Evolutionary conservation across 371 early-diverging fungal genomes (phyloP).

Genomic region (Synchytrium microbalum): DNA sequence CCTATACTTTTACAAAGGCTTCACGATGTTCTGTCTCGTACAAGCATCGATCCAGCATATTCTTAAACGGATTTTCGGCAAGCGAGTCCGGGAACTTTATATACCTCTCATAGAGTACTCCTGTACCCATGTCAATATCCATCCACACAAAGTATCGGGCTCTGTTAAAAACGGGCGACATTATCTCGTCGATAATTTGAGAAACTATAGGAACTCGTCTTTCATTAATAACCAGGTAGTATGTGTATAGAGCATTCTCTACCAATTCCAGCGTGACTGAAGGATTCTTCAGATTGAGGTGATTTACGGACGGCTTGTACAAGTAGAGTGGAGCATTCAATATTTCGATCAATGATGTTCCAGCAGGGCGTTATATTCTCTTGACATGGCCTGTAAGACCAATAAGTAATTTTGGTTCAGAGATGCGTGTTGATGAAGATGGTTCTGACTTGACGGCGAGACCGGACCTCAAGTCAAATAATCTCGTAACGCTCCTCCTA

Average conservation of each 20-base stretch:
- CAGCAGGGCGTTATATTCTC: background rate
- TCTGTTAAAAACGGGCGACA: constrained; percentile 65
- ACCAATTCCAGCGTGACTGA: no score
- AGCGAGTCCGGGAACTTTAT: constrained; percentile 34
- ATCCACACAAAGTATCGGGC: constrained; percentile 54
- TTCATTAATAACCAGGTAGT: constrained; percentile 49
- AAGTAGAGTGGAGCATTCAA: no score
- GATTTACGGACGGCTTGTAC: no score
- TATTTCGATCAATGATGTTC: no score
- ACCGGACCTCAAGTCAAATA: no score
- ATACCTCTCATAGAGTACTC: constrained; percentile 56
- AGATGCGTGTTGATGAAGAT: background rate
- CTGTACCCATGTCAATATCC: constrained; percentile 27
- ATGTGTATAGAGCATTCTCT: no score
- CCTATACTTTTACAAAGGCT: constrained; percentile 22
- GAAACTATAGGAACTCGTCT: constrained; percentile 37
- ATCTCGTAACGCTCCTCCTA: background rate
- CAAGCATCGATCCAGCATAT: constrained; percentile 47
- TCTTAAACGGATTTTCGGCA: background rate
- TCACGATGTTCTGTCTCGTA: constrained; percentile 24
- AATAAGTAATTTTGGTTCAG: background rate
- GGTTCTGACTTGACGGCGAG: background rate
- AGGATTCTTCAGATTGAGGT: no score
- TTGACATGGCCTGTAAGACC: background rate
- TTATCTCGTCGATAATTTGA: constrained; percentile 56